Evolutionary conservation across 2,329 filamentous ascomycete species (phyloP), one percentile per base, ranked within the genome.

Genomic region (Thelonectria olida): DNA sequence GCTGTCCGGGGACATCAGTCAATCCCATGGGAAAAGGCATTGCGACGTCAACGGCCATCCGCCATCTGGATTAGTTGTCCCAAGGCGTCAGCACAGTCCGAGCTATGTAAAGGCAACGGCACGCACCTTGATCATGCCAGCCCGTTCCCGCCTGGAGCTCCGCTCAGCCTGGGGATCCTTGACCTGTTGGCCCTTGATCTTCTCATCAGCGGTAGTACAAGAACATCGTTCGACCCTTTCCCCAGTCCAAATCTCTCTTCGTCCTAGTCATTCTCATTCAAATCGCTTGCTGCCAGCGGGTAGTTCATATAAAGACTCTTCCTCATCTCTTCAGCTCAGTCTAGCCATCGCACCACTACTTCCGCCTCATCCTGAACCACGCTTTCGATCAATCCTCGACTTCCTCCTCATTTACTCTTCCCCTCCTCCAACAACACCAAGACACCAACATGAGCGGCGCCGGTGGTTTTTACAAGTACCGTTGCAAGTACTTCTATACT

Each of bases 401-500:
- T 17, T 47, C 53, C 28, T 45, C 41, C 25, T 51, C 22, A 50
- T 51, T 31, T 54, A n/a, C 58, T 52, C 34, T 60, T 39, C 19
- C 48, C 38, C 49, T 58, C 55, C 54, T 49, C 52, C 48, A 54
- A 23, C 47, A 64, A 65, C 60, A 67, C 58, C 53, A 56, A 36
- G 66, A 65, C 60, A 67, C 58, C 53, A 56, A 36, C 66, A 75
- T 75, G 73, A 74, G 72, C 47, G 71, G 73, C 57, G 70, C 76
- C 64, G 80, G 81, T 44, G 80, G 80, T 36, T 83, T 79, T 62
- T 85, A 84, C 70, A 84, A 81, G 75, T 85, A 83, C 72, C 79
- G 81, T 41, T 86, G 84, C 80, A 85, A 84, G 73, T 83, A 85
- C 76, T 85, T 82, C 66, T 80, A 80, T 58, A 79, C 81, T 27